Conservation (phyloP, 441 rosid species). For the Metrosideros polymorpha region DNA sequence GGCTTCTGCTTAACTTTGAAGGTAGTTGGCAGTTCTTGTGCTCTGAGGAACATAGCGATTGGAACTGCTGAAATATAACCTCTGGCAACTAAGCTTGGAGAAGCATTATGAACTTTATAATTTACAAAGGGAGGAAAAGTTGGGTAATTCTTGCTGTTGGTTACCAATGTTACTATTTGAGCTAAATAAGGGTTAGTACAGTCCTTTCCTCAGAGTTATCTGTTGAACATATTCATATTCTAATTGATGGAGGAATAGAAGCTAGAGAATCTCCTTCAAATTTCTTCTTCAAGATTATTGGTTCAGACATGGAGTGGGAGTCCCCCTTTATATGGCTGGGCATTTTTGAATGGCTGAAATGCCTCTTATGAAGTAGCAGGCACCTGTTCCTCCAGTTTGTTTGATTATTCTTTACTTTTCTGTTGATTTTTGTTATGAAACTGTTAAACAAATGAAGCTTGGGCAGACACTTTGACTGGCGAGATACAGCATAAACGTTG, state of each 20-base stretch:
- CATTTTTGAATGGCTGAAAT: background rate
- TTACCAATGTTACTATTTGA: background rate
- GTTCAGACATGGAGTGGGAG: background rate
- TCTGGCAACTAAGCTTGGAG: background rate
- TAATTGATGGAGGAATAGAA: background rate
- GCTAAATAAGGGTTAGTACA: background rate
- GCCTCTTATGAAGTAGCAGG: background rate
- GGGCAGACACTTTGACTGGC: background rate
- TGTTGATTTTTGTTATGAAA: background rate
- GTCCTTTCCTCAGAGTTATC: background rate
- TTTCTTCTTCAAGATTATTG: background rate
- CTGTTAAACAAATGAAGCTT: background rate
- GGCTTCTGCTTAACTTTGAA: background rate
- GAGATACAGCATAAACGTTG: background rate
- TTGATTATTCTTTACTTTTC: background rate
- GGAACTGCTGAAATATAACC: background rate
- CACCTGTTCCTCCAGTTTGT: background rate
- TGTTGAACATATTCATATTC: background rate
- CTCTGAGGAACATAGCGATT: background rate
- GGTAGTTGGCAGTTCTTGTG: background rate
- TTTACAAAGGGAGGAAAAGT: background rate
- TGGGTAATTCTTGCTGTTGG: background rate
- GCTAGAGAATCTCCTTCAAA: background rate
- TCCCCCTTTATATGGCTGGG: background rate
- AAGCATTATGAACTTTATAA: background rate